A percentile compares a stretch with the other conserved stretches of the same genome.
Conservation (phyloP, 2,329 filamentous ascomycete species). For the Ophiocordyceps robertsii region DNA sequence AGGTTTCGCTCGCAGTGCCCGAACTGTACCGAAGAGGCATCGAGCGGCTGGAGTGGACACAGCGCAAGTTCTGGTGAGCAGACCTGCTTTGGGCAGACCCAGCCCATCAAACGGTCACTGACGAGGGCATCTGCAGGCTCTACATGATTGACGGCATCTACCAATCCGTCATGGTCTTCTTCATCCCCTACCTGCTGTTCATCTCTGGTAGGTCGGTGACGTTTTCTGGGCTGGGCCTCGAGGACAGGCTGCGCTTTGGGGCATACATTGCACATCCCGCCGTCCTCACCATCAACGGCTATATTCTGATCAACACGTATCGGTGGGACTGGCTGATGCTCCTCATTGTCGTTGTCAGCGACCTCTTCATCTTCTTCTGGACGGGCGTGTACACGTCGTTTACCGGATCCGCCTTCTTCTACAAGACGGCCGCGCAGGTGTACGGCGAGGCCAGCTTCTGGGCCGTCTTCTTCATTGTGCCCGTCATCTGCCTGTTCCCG, state of each 20-base stretch:
- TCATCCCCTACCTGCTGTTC: slow-evolving; percentile 78
- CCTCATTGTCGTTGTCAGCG: slow-evolving; percentile 68
- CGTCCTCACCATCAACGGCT: slow-evolving; percentile 81
- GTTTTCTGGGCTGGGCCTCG: slow-evolving; percentile 59
- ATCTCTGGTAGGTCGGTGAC: slow-evolving; percentile 54
- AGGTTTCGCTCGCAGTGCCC: slow-evolving; percentile 84
- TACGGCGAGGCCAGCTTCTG: slow-evolving; percentile 79
- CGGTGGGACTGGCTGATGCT: slow-evolving; percentile 96
- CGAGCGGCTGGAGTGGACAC: slow-evolving; percentile 92
- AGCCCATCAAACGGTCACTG: not conserved
- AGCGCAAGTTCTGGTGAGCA: slow-evolving; percentile 84
- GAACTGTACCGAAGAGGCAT: slow-evolving; percentile 94
- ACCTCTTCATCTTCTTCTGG: slow-evolving; percentile 87
- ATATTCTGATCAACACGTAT: slow-evolving; percentile 92
- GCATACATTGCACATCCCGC: slow-evolving; percentile 75
- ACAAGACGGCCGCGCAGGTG: slow-evolving; percentile 62
- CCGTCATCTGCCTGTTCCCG: slow-evolving; percentile 72
- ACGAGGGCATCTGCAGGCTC: slow-evolving; percentile 36
- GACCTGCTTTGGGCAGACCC: no score
- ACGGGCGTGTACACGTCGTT: slow-evolving; percentile 67
- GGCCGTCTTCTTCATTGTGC: slow-evolving; percentile 66
- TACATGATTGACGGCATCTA: slow-evolving; percentile 95
- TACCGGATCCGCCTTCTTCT: slow-evolving; percentile 44
- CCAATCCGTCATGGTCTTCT: slow-evolving; percentile 88
- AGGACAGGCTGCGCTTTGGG: slow-evolving; percentile 74